These are phyloP conservation scores for Zopfia rhizophila DNA, from an alignment of 2,329 filamentous ascomycete species.

Conservation along the genomic window DNA sequence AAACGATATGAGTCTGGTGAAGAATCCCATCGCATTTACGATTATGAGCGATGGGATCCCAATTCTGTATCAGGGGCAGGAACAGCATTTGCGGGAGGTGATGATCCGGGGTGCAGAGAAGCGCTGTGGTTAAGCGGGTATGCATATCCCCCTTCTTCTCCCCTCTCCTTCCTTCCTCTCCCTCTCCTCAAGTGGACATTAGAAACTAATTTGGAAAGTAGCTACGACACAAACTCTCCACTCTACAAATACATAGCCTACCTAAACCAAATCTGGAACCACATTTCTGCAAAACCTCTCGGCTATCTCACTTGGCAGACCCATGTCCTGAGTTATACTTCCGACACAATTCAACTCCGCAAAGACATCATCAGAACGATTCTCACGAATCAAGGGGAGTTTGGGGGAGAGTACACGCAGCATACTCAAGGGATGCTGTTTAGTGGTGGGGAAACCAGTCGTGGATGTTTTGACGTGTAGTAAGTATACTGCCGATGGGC, in stretches of 20 bases:
- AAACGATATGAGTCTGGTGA: slow-evolving; percentile 31
- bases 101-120: slow-evolving; percentile 19
- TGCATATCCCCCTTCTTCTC: background rate
- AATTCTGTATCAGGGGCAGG: slow-evolving; percentile 39
- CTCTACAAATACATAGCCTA: slow-evolving; percentile 25
- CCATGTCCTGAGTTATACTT: slow-evolving; percentile 19
- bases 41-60: slow-evolving; percentile 39
- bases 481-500: slow-evolving; percentile 12
- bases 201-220: background rate
- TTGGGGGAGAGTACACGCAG: slow-evolving; percentile 11
- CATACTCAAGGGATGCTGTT: slow-evolving; percentile 23
- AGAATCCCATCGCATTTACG: slow-evolving; percentile 39
- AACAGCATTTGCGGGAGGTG: slow-evolving; percentile 23
- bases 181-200: no score
- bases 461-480: slow-evolving; percentile 22
- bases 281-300: slow-evolving; percentile 4
- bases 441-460: slow-evolving; percentile 17
- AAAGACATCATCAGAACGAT: slow-evolving; percentile 23
- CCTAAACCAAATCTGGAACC: slow-evolving; percentile 29
- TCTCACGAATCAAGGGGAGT: slow-evolving; percentile 23
- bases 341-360: slow-evolving; percentile 21
- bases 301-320: slow-evolving; percentile 19
- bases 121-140: slow-evolving; percentile 20
- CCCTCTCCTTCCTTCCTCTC: no score
- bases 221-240: slow-evolving; percentile 21